Conservation (phyloP, 2,329 filamentous ascomycete species). For the Penicillium sclerotigenum region DNA sequence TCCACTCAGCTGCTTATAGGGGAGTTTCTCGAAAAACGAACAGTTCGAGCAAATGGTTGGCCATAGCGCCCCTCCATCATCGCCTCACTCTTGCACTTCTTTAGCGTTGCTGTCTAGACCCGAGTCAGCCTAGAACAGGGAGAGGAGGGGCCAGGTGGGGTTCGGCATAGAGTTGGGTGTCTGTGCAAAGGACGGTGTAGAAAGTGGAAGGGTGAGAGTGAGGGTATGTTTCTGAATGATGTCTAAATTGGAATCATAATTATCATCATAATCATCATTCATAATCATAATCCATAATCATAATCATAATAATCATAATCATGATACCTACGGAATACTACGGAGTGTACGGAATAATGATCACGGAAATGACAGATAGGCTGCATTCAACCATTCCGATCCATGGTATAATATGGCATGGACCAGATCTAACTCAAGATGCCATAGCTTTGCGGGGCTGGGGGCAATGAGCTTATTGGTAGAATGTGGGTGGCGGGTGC, state of each 20-base stretch:
- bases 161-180: neutral
- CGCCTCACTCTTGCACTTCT: conserved; percentile 4
- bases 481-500: conserved; percentile 3
- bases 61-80: conserved; percentile 12
- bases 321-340: neutral
- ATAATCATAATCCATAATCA: neutral
- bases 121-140: neutral
- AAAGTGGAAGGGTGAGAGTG: neutral
- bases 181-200: conserved; percentile 6
- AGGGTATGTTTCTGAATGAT: neutral
- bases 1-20: neutral
- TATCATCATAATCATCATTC: neutral
- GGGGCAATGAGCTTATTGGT: neutral
- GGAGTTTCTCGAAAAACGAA: conserved; percentile 7
- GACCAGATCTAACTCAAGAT: neutral
- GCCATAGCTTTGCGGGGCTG: conserved; percentile 2
- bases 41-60: conserved; percentile 10
- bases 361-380: neutral
- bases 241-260: no score
- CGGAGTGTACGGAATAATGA: neutral
- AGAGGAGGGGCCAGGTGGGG: neutral
- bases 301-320: neutral
- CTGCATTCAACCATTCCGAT: neutral
- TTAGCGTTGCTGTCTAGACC: conserved; percentile 6
- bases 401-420: neutral